phyloP scores from a whole-genome alignment of 2,329 filamentous ascomycete species.

The Zymoseptoria brevis region DNA sequence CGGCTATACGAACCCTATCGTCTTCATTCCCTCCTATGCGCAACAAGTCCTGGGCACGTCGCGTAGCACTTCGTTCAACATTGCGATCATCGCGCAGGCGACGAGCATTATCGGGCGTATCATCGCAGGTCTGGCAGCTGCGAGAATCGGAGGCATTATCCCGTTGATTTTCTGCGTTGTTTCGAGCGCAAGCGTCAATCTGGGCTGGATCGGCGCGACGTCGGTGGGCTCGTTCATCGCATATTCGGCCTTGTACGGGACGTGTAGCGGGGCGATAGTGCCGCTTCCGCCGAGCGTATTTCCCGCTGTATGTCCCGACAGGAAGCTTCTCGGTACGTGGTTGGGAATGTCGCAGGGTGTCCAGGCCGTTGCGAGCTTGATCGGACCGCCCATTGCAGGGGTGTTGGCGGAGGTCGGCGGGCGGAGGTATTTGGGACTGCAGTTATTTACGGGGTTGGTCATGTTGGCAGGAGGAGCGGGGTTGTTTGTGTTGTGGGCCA shows the following conservation, averaged over 20 bases:
- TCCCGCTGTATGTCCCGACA: constrained; percentile 38
- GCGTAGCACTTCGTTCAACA: constrained; percentile 42
- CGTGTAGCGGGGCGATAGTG: constrained; percentile 39
- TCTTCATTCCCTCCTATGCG: constrained; percentile 36
- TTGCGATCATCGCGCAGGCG: constrained; percentile 52
- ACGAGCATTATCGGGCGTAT: constrained; percentile 48
- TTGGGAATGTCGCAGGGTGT: constrained; percentile 43
- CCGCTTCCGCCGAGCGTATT: constrained; percentile 39
- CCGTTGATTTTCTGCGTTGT: constrained; percentile 45
- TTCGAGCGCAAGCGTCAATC: constrained; percentile 41
- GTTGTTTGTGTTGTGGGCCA: constrained; percentile 19
- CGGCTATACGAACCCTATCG: constrained; percentile 34
- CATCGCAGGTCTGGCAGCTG: constrained; percentile 44
- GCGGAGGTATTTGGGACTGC: constrained; percentile 22
- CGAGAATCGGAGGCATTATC: constrained; percentile 45
- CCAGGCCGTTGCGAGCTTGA: constrained; percentile 36
- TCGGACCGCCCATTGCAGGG: constrained; percentile 41
- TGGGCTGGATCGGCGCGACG: constrained; percentile 49
- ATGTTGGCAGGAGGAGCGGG: constrained; percentile 23
- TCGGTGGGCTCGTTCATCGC: constrained; percentile 32
- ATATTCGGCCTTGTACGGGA: constrained; percentile 39
- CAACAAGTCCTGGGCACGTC: constrained; percentile 33
- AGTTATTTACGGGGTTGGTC: constrained; percentile 25
- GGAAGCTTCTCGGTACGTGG: constrained; percentile 39
- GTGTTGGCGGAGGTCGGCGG: constrained; percentile 25